Evolutionary conservation across 768 basidiomycete species (phyloP).

Genomic region (Xerocomus spinulosus): DNA sequence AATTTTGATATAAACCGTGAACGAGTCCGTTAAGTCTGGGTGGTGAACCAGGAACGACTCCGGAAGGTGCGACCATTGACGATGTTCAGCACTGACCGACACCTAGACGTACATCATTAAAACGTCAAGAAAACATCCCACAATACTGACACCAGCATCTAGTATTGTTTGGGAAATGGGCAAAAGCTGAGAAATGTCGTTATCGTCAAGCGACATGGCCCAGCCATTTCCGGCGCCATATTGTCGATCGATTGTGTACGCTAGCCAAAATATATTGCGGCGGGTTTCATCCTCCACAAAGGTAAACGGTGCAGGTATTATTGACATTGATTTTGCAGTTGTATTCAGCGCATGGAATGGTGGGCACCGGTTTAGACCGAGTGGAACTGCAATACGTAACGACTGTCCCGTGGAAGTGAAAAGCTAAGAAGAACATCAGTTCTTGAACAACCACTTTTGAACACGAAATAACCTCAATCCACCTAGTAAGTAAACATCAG

Average conservation of each 20-base stretch:
- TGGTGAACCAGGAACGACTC: slow-evolving; percentile 60
- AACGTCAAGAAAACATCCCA: not conserved
- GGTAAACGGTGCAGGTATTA: slow-evolving; percentile 55
- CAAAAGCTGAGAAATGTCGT: slow-evolving; percentile 67
- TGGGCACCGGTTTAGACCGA: slow-evolving; percentile 64
- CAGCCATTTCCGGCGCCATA: slow-evolving; percentile 67
- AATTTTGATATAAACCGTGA: slow-evolving; percentile 66
- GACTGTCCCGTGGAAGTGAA: slow-evolving; percentile 55
- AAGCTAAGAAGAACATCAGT: slow-evolving; percentile 39
- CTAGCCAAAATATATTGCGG: slow-evolving; percentile 70
- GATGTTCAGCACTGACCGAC: slow-evolving; percentile 45
- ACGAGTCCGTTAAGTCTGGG: slow-evolving; percentile 61
- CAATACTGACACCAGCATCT: slow-evolving; percentile 50
- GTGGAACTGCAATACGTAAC: slow-evolving; percentile 55
- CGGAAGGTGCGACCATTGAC: slow-evolving; percentile 64
- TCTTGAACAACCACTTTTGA: not conserved
- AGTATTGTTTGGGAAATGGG: slow-evolving; percentile 59
- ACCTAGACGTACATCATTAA: slow-evolving; percentile 31
- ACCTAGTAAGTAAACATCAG: slow-evolving; percentile 38
- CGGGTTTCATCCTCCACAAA: slow-evolving; percentile 67
- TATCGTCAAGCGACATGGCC: slow-evolving; percentile 67
- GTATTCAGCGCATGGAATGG: slow-evolving; percentile 66
- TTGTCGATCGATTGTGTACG: slow-evolving; percentile 64
- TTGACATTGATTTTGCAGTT: slow-evolving; percentile 50
- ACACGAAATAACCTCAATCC: slow-evolving; percentile 55